These are phyloP conservation scores for Kokia cookei DNA, from an alignment of 441 rosid species.

Conservation along the genomic window DNA sequence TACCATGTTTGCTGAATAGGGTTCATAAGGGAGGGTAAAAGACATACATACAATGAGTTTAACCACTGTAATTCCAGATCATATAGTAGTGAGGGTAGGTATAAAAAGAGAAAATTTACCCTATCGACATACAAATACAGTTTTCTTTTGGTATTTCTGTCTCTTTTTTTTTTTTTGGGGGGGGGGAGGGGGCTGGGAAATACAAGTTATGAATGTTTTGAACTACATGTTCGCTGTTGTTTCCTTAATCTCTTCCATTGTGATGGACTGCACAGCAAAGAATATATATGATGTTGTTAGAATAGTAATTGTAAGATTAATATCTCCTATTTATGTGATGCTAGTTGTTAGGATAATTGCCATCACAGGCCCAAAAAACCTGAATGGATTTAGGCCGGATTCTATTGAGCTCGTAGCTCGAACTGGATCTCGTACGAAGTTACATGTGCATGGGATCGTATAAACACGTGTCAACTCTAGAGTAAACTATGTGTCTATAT, in stretches of 20 bases:
- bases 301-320: not conserved
- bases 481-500: too few species aligned
- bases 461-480: too few species aligned
- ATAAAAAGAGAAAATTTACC: not conserved
- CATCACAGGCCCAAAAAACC: too few species aligned
- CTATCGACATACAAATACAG: conserved; percentile 13
- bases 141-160: not conserved
- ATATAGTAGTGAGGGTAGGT: not conserved
- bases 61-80: not conserved
- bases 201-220: conserved; percentile 10
- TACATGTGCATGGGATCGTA: too few species aligned
- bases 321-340: not conserved
- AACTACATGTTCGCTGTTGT: conserved; percentile 49
- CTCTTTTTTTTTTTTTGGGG: not conserved
- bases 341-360: too few species aligned
- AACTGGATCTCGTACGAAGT: too few species aligned
- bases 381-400: too few species aligned
- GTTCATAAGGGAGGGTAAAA: not conserved
- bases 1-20: not conserved
- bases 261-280: conserved; percentile 42
- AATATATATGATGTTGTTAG: not conserved
- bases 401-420: too few species aligned
- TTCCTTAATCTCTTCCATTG: conserved; percentile 63
- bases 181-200: not conserved
- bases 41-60: not conserved